Percentiles rank a stretch among this genome's conserved stretches.
These are phyloP conservation scores for Lizonia empirigonia DNA, from an alignment of 2,329 filamentous ascomycete genomes.

Conservation along the genomic window DNA sequence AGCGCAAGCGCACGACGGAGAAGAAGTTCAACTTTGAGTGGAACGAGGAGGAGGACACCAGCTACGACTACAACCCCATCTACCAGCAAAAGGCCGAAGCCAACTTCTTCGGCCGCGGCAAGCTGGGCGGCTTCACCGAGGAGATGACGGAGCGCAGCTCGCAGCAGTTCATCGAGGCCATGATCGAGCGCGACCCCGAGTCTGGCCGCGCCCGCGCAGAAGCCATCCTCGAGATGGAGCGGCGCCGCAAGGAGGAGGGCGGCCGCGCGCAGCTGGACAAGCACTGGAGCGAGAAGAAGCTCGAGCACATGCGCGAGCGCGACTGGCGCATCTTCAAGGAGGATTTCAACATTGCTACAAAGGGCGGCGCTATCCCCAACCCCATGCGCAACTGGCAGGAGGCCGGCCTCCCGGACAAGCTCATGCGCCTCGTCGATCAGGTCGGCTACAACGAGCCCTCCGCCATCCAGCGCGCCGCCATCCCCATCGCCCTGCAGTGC, in stretches of 20 bases:
- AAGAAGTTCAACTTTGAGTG: conserved; percentile 99
- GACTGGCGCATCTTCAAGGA: conserved; percentile 99
- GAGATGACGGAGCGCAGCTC: conserved; percentile 59
- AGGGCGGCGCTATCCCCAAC: conserved; percentile 88
- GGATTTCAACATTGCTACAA: conserved; percentile 95
- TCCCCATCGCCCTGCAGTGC: conserved; percentile 90
- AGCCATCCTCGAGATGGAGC: conserved; percentile 84
- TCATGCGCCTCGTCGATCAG: conserved; percentile 80
- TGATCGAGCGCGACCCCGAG: conserved; percentile 76
- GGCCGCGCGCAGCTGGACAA: conserved; percentile 78
- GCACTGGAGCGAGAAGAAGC: conserved; percentile 92
- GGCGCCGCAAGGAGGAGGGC: conserved; percentile 74
- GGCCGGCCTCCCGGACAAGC: conserved; percentile 74
- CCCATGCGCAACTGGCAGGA: conserved; percentile 96
- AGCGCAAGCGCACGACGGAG: conserved; percentile 87
- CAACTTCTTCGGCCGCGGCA: conserved; percentile 72
- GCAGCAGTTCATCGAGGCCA: conserved; percentile 66
- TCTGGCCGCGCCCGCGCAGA: conserved; percentile 76
- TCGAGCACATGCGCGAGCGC: conserved; percentile 93
- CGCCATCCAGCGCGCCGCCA: conserved; percentile 90
- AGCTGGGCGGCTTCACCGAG: conserved; percentile 69
- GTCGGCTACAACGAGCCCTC: conserved; percentile 93
- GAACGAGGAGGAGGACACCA: conserved; percentile 94
- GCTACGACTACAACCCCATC: conserved; percentile 78
- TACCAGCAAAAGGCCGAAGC: conserved; percentile 72